Base-by-base conservation (phyloP, 768 basidiomycete genomes). In the Pluteus cervinus region DNA sequence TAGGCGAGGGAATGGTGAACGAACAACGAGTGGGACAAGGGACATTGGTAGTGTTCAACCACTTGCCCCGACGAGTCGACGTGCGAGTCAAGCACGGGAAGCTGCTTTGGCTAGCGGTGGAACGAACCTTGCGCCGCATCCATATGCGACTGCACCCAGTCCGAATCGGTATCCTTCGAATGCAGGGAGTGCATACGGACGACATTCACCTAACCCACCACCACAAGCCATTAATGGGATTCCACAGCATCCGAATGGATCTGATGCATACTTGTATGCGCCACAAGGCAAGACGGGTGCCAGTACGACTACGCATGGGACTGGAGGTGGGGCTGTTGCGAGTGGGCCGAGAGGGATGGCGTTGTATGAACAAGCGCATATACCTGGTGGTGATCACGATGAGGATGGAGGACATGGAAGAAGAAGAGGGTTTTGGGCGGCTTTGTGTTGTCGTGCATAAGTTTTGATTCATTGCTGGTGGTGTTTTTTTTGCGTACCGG, bases 381-480 rank as follows among this genome's bases (percentile, higher is more conserved):
- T 75, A 70, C 69, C 65, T 31, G 67, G 72, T 32, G 73, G 75
- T 33, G 75, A 79, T 43, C 68, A 75, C 43, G 76, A 76, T 42
- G 80, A 82, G 42, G 81, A 82, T 50, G 76, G 70, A 44, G 76
- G 75, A 18, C 75, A 75, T 42, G 77, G 73, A 40, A 69, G 73
- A 54, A 69, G 71, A 57, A 73, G 65, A 43, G 76, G 81, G 15
- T 67, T 87, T 53, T 81, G 74, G 62, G 65, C 66, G 44, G 62
- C 76, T 29, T 59, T 87, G 40, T 88, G 85, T 59, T 88, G 85
- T 56, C 73, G 76, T 49, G 76, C 69, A 65, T 85, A 44, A 61
- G 47, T 38, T 36, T 46, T 49, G 52, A 41, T 39, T 30, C 35
- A 34, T 7, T 20, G 26, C 36, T 21, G 10, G 24, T 35, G 28